phyloP scores from a whole-genome alignment of 73 alveolate species.

The Urostyla sp. region DNA sequence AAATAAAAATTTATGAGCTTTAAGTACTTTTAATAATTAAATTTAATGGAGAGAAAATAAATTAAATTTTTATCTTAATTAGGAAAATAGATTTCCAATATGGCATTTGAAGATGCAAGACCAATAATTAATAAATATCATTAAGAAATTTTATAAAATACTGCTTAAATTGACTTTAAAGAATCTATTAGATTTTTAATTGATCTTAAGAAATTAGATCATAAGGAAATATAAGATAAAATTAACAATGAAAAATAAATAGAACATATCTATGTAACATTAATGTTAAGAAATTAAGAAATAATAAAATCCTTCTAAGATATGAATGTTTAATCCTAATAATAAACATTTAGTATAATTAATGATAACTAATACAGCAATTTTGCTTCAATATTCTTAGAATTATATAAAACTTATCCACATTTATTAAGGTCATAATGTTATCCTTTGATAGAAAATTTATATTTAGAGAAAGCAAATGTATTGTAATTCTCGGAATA shows the following conservation, averaged over 20 bases:
- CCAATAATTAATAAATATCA: too few relatives aligned
- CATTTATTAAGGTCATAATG: neutral
- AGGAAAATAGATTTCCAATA: neutral
- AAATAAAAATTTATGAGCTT: too few relatives aligned
- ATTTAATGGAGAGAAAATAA: neutral
- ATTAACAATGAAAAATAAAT: neutral
- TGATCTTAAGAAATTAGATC: neutral
- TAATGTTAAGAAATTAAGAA: constrained; percentile 17
- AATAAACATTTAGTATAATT: too few relatives aligned
- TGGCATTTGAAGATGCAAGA: neutral
- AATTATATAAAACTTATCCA: constrained; percentile 11
- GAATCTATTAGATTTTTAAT: neutral
- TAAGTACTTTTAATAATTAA: too few relatives aligned
- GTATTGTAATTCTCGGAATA: constrained; percentile 8
- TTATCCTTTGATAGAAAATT: constrained; percentile 17
- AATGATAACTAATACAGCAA: too few relatives aligned
- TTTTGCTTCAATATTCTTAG: neutral
- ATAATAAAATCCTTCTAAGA: neutral
- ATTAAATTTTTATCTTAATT: neutral
- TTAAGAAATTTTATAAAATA: neutral
- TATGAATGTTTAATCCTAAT: too few relatives aligned
- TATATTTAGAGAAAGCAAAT: neutral
- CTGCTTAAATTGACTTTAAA: neutral
- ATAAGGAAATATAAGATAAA: neutral
- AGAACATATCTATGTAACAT: constrained; percentile 17